Evolutionary conservation across 176 grass and related monocot genomes (phyloP), one percentile per base, ranked within the genome.

Genomic region (Cocos nucifera): DNA sequence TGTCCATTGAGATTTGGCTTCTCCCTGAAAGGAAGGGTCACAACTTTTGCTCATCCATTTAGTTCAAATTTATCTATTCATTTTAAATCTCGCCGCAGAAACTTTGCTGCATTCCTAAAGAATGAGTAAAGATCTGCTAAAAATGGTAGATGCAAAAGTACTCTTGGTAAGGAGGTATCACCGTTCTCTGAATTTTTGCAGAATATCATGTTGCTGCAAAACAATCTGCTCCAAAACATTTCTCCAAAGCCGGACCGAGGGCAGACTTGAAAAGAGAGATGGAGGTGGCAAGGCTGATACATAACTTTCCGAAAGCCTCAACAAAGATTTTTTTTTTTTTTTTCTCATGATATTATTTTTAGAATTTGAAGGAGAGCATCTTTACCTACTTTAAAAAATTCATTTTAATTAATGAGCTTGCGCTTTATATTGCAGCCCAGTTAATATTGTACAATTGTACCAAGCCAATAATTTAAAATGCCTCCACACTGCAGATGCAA

Each of bases 201-300:
- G 86, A 71, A 56, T 90, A 90, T 75, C 89, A 80, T 50, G 80
- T 84, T 54, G 90, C 90, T 79, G 78, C 83, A 12, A 90, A 90
- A 80, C 83, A 95, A 71, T 77, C 71, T 7, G 86, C 73, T 49
- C 77, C 80, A 48, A 95, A 89, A 21, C 21, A 21, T 21, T 0
- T 21, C 0, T 21, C 21, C 21, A 21, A 21, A 21, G 21, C 21
- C 23, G 74, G 80, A 68, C 56, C 87, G 57, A 90, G 87, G 79
- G 65, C 82, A n/a, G 91, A 90, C 21, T 21, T 95, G 87, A 22
- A 58, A 90, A 87, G 68, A 90, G 69, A 95, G 87, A 87, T 35
- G 86, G 91, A 68, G 86, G 91, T 44, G 86, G 91, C 56, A 95
- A 95, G 77, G 86, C 91, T 39, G 91, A 79, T 79, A 90, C 83